A percentile compares a stretch with the other conserved stretches of the same genome.
Evolutionary conservation across 116 monocot genomes (phyloP).

Genomic region (Iris pallida): DNA sequence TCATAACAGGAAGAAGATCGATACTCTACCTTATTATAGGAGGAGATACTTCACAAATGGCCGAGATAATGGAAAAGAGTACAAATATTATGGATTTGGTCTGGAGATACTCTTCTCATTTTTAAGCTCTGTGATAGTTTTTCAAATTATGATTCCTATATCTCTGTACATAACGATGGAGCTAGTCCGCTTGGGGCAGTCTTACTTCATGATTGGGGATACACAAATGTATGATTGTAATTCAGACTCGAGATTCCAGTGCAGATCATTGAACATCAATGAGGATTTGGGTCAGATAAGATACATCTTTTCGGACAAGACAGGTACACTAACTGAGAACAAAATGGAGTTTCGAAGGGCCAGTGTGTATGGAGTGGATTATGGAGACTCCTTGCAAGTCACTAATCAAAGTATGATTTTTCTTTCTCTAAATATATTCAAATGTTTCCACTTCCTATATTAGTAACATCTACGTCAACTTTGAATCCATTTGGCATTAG

Average conservation of each 20-base stretch:
- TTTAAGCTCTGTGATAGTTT: slow-evolving; percentile 77
- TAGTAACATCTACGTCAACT: not conserved
- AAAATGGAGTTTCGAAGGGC: slow-evolving; percentile 81
- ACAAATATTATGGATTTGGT: slow-evolving; percentile 68
- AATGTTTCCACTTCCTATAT: not conserved
- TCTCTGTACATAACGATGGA: slow-evolving; percentile 95
- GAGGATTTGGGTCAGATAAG: slow-evolving; percentile 85
- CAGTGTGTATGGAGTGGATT: slow-evolving; percentile 83
- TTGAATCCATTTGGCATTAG: not conserved
- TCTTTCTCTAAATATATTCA: not conserved
- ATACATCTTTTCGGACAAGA: slow-evolving; percentile 81
- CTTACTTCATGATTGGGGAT: slow-evolving; percentile 91
- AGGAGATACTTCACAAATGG: slow-evolving; percentile 59
- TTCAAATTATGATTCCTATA: slow-evolving; percentile 95
- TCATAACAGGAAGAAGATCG: slow-evolving; percentile 45
- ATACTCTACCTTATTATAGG: slow-evolving; percentile 75
- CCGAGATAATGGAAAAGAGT: slow-evolving; percentile 51
- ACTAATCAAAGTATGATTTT: slow-evolving; percentile 31
- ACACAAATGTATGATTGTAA: slow-evolving; percentile 54
- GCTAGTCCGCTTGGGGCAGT: slow-evolving; percentile 80
- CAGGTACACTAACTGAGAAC: slow-evolving; percentile 85
- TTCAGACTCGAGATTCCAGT: slow-evolving; percentile 79
- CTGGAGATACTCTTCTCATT: slow-evolving; percentile 90
- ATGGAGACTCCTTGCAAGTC: slow-evolving; percentile 40
- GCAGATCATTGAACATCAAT: slow-evolving; percentile 86